phyloP scores from a whole-genome alignment of 345 rosid genomes.

The Ceriops zippeliana region DNA sequence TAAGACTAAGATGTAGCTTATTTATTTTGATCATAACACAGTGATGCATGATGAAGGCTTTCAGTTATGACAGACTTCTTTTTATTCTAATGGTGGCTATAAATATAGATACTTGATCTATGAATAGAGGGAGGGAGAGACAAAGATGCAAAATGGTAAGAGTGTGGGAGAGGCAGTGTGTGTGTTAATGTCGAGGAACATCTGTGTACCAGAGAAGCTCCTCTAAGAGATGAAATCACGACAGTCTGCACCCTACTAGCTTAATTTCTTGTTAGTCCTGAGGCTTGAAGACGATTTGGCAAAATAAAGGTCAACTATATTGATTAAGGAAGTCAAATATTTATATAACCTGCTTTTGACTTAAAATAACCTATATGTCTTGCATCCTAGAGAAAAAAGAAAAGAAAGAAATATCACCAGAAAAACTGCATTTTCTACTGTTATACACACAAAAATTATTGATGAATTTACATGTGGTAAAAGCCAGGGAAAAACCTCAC shows the following conservation, averaged over 20 bases:
- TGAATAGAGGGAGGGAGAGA: not conserved
- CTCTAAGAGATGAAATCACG: not conserved
- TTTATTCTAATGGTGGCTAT: not conserved
- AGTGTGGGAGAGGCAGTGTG: too few species aligned
- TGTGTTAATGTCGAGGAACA: too few species aligned
- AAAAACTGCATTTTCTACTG: too few species aligned
- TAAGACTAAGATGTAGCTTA: slow-evolving; percentile 29
- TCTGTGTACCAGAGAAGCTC: not conserved
- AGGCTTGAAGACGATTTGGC: not conserved
- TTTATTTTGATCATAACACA: not conserved
- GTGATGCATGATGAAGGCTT: not conserved
- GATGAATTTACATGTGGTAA: too few species aligned
- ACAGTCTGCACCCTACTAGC: not conserved
- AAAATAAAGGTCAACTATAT: not conserved
- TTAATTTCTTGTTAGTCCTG: not conserved
- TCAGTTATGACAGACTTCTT: not conserved
- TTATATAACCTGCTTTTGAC: not conserved
- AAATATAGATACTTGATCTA: not conserved
- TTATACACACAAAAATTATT: too few species aligned
- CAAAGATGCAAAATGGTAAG: too few species aligned
- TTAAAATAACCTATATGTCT: too few species aligned
- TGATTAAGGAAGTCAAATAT: not conserved
- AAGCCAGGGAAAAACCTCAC: too few species aligned
- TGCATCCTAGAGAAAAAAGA: too few species aligned
- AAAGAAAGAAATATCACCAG: too few species aligned